Percentiles rank a stretch among this genome's conserved stretches.
Evolutionary conservation across 805 yeast genomes (phyloP).

Genomic region (Yarrowia sp.): DNA sequence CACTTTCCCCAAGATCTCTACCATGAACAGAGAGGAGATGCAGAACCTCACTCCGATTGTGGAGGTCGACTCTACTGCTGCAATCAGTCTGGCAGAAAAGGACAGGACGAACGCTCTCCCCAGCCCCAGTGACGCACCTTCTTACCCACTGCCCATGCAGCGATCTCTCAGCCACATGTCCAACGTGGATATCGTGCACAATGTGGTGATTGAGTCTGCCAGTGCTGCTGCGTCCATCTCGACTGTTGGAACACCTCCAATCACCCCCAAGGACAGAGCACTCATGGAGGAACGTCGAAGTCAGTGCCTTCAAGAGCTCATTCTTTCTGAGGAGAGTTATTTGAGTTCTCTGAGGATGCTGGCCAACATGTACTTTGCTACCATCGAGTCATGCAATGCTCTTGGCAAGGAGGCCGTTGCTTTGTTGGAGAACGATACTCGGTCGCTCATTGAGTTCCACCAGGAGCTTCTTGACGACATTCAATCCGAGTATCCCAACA

Average conservation of each 20-base stretch:
- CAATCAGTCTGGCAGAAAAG: background rate
- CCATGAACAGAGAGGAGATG: background rate
- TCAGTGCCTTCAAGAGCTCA: constrained; percentile 21
- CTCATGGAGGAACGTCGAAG: constrained; percentile 22
- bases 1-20: constrained; percentile 8
- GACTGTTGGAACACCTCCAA: background rate
- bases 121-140: background rate
- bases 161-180: constrained; percentile 16
- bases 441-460: constrained; percentile 18
- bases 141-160: background rate
- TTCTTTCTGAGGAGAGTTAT: constrained; percentile 14
- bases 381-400: constrained; percentile 8
- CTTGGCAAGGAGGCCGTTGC: background rate
- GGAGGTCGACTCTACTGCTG: constrained; percentile 1
- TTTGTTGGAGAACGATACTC: constrained; percentile 8
- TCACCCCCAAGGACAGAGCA: constrained; percentile 3
- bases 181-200: constrained; percentile 9
- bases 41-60: background rate
- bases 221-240: constrained; percentile 12
- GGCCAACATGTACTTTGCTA: constrained; percentile 24
- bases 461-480: constrained; percentile 20
- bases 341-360: background rate
- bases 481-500: constrained; percentile 12
- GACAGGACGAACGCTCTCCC: background rate
- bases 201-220: constrained; percentile 4